Evolutionary conservation across 2,329 filamentous ascomycete species (phyloP).

Genomic region (Diaporthe australafricana): DNA sequence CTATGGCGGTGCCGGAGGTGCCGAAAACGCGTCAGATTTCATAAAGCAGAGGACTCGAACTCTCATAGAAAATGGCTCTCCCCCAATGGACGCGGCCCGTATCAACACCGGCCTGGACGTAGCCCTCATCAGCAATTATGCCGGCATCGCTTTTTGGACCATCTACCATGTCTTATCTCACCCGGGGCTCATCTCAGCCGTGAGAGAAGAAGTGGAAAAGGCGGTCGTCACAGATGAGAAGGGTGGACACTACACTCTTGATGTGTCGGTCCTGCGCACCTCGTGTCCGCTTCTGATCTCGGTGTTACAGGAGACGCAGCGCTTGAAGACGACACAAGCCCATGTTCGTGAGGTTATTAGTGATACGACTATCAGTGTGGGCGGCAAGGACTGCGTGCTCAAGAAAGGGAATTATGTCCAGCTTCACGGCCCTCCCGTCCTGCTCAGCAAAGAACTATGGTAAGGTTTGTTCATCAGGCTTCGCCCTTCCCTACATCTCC

Average conservation of each 20-base stretch:
- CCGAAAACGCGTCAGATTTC: conserved; percentile 25
- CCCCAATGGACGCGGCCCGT: conserved; percentile 4
- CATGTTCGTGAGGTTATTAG: conserved; percentile 46
- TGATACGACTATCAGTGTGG: conserved; percentile 44
- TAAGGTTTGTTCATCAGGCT: background rate
- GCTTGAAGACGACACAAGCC: conserved; percentile 42
- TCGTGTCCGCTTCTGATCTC: conserved; percentile 50
- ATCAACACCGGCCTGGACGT: conserved; percentile 38
- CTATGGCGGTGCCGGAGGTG: conserved; percentile 7
- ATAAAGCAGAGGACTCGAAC: conserved; percentile 1
- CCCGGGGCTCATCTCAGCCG: conserved; percentile 49
- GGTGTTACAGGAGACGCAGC: conserved; percentile 51
- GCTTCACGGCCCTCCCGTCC: conserved; percentile 43
- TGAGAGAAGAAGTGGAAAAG: conserved; percentile 52
- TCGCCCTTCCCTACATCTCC: background rate
- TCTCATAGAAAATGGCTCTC: background rate
- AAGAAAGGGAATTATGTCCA: conserved; percentile 47
- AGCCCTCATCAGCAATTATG: conserved; percentile 54
- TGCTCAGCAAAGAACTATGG: conserved; percentile 40
- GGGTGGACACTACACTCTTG: conserved; percentile 40
- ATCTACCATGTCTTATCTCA: conserved; percentile 55
- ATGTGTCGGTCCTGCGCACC: conserved; percentile 48
- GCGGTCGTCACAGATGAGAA: conserved; percentile 41
- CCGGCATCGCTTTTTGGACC: conserved; percentile 57
- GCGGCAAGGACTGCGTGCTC: conserved; percentile 46